A percentile compares a stretch with the other conserved stretches of the same genome.
Conservation (phyloP, 2,329 filamentous ascomycete genomes). For the Fusarium staphyleae region DNA sequence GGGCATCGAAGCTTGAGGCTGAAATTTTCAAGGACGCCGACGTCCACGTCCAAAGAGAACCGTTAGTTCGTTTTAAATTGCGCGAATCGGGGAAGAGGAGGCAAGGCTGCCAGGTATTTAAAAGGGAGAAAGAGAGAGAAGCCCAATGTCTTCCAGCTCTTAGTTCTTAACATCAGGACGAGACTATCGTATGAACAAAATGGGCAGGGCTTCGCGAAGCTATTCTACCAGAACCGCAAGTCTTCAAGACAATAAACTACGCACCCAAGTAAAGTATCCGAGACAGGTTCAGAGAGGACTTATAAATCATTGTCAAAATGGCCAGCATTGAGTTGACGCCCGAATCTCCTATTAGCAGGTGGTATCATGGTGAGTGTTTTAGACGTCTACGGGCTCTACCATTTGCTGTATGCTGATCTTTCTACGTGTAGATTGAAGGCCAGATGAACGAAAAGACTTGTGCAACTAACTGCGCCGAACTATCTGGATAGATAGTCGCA, state of each 20-base stretch:
- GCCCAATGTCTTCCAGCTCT: neutral
- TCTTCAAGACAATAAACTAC: neutral
- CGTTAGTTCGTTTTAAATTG: neutral
- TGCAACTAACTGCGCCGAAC: neutral
- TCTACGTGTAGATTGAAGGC: neutral
- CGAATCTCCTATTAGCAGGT: neutral
- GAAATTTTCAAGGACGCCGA: neutral
- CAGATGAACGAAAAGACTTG: constrained; percentile 10
- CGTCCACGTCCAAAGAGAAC: neutral
- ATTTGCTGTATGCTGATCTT: neutral
- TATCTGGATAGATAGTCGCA: constrained; percentile 1
- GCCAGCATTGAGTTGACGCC: constrained; percentile 5
- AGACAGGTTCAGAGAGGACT: neutral
- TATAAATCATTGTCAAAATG: constrained; percentile 11
- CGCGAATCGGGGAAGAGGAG: neutral
- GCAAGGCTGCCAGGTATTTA: neutral
- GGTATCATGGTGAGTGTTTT: neutral
- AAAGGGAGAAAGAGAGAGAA: neutral
- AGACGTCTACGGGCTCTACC: neutral
- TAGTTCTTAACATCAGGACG: constrained; percentile 1
- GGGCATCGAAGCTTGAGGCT: neutral
- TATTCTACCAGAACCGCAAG: neutral
- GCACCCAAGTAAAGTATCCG: neutral
- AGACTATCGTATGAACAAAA: neutral
- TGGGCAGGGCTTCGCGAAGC: constrained; percentile 3